These are phyloP conservation scores for Mortierella sp. DNA, from an alignment of 371 early-diverging fungal species.

Conservation along the genomic window DNA sequence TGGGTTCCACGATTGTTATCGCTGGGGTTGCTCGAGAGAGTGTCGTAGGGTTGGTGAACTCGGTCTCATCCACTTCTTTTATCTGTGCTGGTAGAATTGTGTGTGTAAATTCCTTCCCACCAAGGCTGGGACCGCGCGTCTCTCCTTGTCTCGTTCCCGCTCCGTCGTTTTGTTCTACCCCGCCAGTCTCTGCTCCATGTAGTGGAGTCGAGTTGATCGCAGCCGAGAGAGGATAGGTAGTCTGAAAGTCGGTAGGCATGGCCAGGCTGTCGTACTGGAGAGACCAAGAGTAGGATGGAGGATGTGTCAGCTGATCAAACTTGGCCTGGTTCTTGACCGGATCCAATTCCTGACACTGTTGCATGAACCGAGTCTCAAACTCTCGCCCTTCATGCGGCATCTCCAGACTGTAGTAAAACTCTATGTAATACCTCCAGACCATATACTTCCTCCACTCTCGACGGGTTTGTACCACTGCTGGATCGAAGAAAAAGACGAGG, in stretches of 20 bases:
- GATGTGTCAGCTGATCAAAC: constrained; percentile 31
- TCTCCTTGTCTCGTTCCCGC: not conserved
- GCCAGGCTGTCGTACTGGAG: constrained; percentile 36
- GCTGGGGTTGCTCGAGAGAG: not conserved
- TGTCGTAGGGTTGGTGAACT: not conserved
- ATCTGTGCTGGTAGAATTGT: not conserved
- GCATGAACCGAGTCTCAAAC: constrained; percentile 37
- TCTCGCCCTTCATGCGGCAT: constrained; percentile 51
- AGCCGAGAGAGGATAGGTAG: constrained; percentile 24
- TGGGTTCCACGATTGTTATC: not conserved
- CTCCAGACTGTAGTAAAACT: constrained; percentile 53
- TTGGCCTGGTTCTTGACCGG: constrained; percentile 13
- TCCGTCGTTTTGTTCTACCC: not conserved
- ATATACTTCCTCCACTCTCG: constrained; percentile 42
- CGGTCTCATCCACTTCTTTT: constrained; percentile 3
- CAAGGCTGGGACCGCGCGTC: not conserved
- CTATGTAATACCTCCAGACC: constrained; percentile 53
- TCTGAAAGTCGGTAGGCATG: constrained; percentile 46
- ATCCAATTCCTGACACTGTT: constrained; percentile 26
- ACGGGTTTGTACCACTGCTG: constrained; percentile 46
- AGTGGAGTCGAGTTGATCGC: not conserved
- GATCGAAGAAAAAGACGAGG: constrained; percentile 51
- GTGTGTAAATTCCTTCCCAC: not conserved
- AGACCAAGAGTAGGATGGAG: constrained; percentile 53
- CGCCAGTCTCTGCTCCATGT: not conserved